Percentiles rank a stretch among this genome's conserved stretches.
Conservation (phyloP, 805 yeast genomes). For the Saturnispora besseyi region DNA sequence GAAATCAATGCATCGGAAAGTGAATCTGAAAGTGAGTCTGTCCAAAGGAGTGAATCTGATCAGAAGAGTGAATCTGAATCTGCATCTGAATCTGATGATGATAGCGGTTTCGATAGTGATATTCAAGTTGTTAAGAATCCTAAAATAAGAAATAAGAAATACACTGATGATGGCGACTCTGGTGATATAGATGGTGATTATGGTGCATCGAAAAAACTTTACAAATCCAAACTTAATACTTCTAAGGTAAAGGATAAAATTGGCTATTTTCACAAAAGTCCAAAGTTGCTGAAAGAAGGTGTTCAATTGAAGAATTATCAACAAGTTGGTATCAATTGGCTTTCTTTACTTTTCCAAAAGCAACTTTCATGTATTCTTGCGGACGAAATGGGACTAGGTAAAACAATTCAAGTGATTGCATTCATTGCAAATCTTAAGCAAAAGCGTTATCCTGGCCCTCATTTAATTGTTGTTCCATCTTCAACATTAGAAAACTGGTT, state of each 20-base stretch:
- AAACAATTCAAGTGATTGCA: conserved; percentile 92
- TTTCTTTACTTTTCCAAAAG: conserved; percentile 66
- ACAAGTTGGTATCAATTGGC: conserved; percentile 96
- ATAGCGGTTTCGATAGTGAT: conserved; percentile 2
- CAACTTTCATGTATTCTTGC: conserved; percentile 88
- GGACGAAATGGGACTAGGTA: conserved; percentile 98
- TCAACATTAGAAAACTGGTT: conserved; percentile 97
- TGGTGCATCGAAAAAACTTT: conserved; percentile 9
- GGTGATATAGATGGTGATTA: conserved; percentile 16
- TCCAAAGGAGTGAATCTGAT: conserved; percentile 18
- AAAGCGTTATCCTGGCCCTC: conserved; percentile 57
- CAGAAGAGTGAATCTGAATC: conserved; percentile 19
- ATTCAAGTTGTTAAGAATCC: conserved; percentile 2
- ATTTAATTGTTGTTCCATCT: conserved; percentile 89
- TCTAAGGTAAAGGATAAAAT: conserved; percentile 12
- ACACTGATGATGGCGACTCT: conserved; percentile 19
- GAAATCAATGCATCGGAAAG: conserved; percentile 35
- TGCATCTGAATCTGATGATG: not conserved
- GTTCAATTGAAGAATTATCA: conserved; percentile 79
- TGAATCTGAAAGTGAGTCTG: conserved; percentile 9
- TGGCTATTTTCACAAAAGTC: conserved; percentile 59
- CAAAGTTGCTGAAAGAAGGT: conserved; percentile 52
- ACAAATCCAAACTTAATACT: conserved; percentile 26
- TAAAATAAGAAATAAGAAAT: not conserved
- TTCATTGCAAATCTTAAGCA: conserved; percentile 81